Conservation (phyloP, 2,329 filamentous ascomycete genomes). For the Teratosphaeria zuluensis region DNA sequence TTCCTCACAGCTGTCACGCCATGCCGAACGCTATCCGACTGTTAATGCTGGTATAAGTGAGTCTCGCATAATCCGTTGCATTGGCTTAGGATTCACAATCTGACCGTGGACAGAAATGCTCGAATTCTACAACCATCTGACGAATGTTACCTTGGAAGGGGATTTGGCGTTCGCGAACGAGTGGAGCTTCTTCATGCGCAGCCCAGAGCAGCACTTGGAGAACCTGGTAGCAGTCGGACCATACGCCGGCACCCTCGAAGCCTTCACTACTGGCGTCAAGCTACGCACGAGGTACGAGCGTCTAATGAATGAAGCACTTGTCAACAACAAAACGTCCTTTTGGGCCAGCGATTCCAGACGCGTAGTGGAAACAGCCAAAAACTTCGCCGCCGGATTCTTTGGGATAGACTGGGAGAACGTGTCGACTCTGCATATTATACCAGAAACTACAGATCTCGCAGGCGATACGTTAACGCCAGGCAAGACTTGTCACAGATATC, state of each 20-base stretch:
- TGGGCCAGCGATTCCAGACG: slow-evolving; percentile 48
- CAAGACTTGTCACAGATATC: slow-evolving; percentile 33
- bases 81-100: not conserved
- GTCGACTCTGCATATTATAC: slow-evolving; percentile 42
- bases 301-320: slow-evolving; percentile 29
- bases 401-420: slow-evolving; percentile 37
- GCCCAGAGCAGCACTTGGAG: slow-evolving; percentile 38
- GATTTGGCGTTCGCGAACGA: slow-evolving; percentile 44
- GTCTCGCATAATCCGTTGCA: slow-evolving; percentile 16
- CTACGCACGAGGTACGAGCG: slow-evolving; percentile 44
- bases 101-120: slow-evolving; percentile 31
- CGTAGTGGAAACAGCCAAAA: slow-evolving; percentile 47
- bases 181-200: slow-evolving; percentile 45
- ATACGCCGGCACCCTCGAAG: slow-evolving; percentile 45
- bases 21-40: slow-evolving; percentile 50
- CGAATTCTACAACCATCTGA: slow-evolving; percentile 39
- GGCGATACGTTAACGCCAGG: slow-evolving; percentile 50
- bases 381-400: slow-evolving; percentile 48
- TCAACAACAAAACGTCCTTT: slow-evolving; percentile 29
- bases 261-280: slow-evolving; percentile 45
- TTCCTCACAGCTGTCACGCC: slow-evolving; percentile 42
- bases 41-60: slow-evolving; percentile 39
- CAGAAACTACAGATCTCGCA: slow-evolving; percentile 41
- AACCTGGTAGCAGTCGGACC: slow-evolving; percentile 47
- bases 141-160: slow-evolving; percentile 36